These are phyloP conservation scores for Zoysia pacifica DNA, from an alignment of 176 grass and related monocot species.

Conservation along the genomic window DNA sequence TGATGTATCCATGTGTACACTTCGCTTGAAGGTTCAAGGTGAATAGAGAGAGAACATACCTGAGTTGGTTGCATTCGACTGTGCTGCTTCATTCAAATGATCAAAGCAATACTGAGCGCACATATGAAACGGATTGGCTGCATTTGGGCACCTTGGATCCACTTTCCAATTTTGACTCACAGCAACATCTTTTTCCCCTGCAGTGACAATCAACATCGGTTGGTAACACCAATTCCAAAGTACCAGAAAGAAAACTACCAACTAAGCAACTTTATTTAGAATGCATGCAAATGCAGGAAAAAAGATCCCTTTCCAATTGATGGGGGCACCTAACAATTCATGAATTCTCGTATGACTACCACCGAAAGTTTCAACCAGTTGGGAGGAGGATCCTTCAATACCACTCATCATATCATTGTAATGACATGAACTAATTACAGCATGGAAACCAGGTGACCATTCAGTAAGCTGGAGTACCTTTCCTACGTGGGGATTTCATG, in stretches of 20 bases:
- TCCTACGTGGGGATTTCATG: constrained; percentile 25
- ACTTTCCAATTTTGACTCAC: constrained; percentile 51
- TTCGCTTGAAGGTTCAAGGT: neutral
- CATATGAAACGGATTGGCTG: constrained; percentile 82
- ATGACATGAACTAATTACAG: neutral
- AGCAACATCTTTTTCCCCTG: constrained; percentile 24
- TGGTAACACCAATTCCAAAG: neutral
- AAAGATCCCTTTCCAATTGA: neutral
- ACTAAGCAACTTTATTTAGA: neutral
- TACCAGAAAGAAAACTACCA: neutral
- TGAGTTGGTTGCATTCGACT: constrained; percentile 36
- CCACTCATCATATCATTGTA: neutral
- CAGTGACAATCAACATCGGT: neutral
- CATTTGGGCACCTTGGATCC: constrained; percentile 69
- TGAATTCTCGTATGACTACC: constrained; percentile 2
- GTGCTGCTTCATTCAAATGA: constrained; percentile 43
- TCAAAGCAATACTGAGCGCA: constrained; percentile 73
- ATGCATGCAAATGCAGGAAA: neutral
- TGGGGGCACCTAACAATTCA: neutral
- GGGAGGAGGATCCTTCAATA: neutral
- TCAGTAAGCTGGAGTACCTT: constrained; percentile 28
- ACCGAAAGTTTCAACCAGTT: neutral
- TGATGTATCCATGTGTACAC: neutral
- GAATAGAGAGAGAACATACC: constrained; percentile 31
- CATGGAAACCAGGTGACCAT: neutral